Base-by-base conservation (phyloP, 306 rosid species). In the Citrullus colocynthis region DNA sequence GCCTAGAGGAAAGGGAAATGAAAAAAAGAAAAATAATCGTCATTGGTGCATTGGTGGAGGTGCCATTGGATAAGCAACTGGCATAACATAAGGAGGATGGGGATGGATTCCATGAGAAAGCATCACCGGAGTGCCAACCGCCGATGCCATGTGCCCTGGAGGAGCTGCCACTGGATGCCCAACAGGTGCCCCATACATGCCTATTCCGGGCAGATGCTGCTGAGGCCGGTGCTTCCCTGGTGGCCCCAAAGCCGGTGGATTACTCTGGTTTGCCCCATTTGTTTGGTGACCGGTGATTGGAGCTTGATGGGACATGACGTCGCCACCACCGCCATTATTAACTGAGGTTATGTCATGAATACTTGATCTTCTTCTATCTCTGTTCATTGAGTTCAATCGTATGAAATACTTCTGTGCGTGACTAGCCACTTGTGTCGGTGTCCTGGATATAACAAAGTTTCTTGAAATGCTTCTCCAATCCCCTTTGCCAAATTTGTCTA, bases 381-480 rank as follows among this genome's bases (percentile, higher is more conserved):
- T 88, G 75, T 92, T 95, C 88, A 95, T 93, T 14, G 99, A 95
- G 82, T 95, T 95, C 87, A 95, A 79, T 42, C 98, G 87, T 49
- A 95, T 95, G 82, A 95, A 95, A 83, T 95, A 95, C 86, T 95
- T 95, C 24, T 95, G 99, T 52, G 99, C 99, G 76, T 95, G 99
- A 76, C 99, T 95, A 9, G 99, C 99, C 39, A 92, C 99, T 88
- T 92, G 99, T 41, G 99, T 92, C 0, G 99, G 99, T 20, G 99
- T 95, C 80, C 99, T 92, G 37, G 99, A 95, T 76, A 95, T 87
- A 20, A 95, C 99, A 71, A 83, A 95, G 82, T 95, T 95, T 83
- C 99, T 92, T 81, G 99, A 95, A 77, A 95, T 95, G 87, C 99
- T 95, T 79, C 99, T 91, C 99, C 99, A 95, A 86, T 95, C 99